A percentile compares a stretch with the other conserved stretches of the same genome.
Conservation (phyloP, 176 grass and related monocot species). For the Oryza longistaminata region DNA sequence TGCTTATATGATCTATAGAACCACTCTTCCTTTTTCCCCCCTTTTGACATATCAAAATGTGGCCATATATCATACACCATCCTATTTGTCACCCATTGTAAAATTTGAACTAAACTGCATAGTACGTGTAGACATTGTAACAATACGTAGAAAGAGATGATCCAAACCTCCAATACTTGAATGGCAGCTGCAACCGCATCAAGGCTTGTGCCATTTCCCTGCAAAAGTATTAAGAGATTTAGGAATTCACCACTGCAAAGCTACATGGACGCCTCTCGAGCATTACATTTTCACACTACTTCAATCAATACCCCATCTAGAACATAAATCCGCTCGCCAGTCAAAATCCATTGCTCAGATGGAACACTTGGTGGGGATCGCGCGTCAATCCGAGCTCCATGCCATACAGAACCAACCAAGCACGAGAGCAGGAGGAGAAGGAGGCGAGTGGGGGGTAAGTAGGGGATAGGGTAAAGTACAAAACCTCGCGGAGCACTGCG, state of each 20-base stretch:
- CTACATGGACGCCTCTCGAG: background rate
- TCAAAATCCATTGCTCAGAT: background rate
- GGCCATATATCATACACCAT: background rate
- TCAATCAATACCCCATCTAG: background rate
- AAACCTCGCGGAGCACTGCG: conserved; percentile 59
- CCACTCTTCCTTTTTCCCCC: background rate
- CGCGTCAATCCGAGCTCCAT: background rate
- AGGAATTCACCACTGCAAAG: conserved; percentile 18
- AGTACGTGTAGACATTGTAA: background rate
- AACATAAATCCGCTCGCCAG: background rate
- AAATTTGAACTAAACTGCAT: background rate
- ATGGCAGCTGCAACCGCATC: conserved; percentile 87
- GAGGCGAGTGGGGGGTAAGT: background rate
- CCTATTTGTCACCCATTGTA: background rate
- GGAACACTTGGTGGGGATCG: background rate
- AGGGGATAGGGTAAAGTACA: background rate
- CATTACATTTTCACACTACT: background rate
- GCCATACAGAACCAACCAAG: background rate
- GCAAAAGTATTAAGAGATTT: conserved; percentile 31
- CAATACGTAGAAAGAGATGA: background rate
- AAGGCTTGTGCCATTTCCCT: conserved; percentile 69
- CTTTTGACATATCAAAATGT: background rate
- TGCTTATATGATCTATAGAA: background rate
- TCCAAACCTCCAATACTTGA: conserved; percentile 73
- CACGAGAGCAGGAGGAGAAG: background rate